These are phyloP conservation scores for Colletotrichum camelliae DNA, from an alignment of 2,329 filamentous ascomycete genomes.

Conservation along the genomic window DNA sequence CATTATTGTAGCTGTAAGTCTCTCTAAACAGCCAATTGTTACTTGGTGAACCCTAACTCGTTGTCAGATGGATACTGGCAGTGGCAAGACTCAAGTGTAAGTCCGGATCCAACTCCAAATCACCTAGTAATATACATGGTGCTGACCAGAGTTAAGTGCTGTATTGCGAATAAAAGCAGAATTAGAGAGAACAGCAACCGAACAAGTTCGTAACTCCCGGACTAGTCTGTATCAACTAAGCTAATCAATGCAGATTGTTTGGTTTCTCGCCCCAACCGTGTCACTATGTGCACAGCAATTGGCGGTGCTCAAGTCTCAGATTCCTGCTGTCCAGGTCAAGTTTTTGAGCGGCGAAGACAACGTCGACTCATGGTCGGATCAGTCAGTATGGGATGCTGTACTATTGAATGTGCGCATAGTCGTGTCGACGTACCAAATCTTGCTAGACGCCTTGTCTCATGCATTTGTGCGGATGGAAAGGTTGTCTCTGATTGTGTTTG, in stretches of 20 bases:
- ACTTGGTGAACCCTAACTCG: background rate
- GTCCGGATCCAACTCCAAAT: slow-evolving; percentile 26
- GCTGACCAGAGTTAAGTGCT: slow-evolving; percentile 53
- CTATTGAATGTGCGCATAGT: slow-evolving; percentile 72
- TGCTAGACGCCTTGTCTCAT: slow-evolving; percentile 76
- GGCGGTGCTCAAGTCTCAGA: slow-evolving; percentile 62
- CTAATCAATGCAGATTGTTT: slow-evolving; percentile 57
- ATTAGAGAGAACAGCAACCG: slow-evolving; percentile 55
- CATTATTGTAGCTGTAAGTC: slow-evolving; percentile 71
- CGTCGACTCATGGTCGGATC: slow-evolving; percentile 75
- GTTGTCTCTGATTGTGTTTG: slow-evolving; percentile 77
- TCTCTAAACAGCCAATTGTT: background rate
- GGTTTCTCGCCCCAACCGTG: slow-evolving; percentile 78
- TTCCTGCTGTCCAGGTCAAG: slow-evolving; percentile 63
- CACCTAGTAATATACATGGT: background rate
- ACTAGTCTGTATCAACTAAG: background rate
- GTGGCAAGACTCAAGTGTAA: slow-evolving; percentile 80
- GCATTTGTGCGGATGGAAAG: slow-evolving; percentile 71
- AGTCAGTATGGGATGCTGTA: slow-evolving; percentile 69
- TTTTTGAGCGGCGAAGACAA: slow-evolving; percentile 72
- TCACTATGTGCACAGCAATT: slow-evolving; percentile 71
- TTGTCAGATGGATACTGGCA: slow-evolving; percentile 78
- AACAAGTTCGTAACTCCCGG: slow-evolving; percentile 54
- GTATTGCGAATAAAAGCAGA: slow-evolving; percentile 71
- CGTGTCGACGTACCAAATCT: slow-evolving; percentile 77